These are phyloP conservation scores for Drosera capensis DNA, from an alignment of 148 eudicot genomes.

Conservation along the genomic window DNA sequence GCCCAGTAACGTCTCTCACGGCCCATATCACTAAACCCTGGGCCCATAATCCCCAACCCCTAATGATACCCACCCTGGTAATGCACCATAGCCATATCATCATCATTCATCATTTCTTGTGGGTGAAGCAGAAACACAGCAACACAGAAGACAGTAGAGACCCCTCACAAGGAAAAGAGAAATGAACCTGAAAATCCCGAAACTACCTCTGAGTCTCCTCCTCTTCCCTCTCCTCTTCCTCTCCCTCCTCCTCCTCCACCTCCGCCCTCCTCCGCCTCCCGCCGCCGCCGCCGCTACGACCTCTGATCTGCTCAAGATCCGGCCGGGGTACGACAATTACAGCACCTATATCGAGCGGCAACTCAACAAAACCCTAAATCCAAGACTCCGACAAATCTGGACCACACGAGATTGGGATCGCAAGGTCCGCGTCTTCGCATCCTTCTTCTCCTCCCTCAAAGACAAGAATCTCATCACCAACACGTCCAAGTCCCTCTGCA, in stretches of 20 bases:
- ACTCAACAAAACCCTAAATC: slow-evolving; percentile 80
- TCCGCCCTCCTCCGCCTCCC: slow-evolving; percentile 14
- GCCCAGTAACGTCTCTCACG: no score
- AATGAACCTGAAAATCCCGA: background rate
- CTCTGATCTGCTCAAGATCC: slow-evolving; percentile 36
- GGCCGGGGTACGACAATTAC: slow-evolving; percentile 72
- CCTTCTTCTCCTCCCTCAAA: slow-evolving; percentile 33
- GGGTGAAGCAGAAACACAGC: no score
- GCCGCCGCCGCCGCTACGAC: slow-evolving; percentile 6
- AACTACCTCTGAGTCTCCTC: background rate
- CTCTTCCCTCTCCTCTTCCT: slow-evolving; percentile 25
- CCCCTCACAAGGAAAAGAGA: no score
- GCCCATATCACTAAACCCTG: no score
- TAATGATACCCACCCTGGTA: no score
- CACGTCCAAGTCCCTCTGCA: slow-evolving; percentile 36
- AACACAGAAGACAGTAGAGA: no score
- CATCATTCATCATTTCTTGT: no score
- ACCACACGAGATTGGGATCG: slow-evolving; percentile 84
- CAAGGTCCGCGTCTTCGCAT: slow-evolving; percentile 46
- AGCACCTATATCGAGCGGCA: slow-evolving; percentile 56
- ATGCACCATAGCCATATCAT: no score
- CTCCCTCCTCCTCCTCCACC: slow-evolving; percentile 22
- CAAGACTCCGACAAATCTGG: slow-evolving; percentile 65
- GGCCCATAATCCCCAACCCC: no score
- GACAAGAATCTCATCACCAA: slow-evolving; percentile 13